Conservation (phyloP, 768 basidiomycete genomes). For the Naematelia encephala region DNA sequence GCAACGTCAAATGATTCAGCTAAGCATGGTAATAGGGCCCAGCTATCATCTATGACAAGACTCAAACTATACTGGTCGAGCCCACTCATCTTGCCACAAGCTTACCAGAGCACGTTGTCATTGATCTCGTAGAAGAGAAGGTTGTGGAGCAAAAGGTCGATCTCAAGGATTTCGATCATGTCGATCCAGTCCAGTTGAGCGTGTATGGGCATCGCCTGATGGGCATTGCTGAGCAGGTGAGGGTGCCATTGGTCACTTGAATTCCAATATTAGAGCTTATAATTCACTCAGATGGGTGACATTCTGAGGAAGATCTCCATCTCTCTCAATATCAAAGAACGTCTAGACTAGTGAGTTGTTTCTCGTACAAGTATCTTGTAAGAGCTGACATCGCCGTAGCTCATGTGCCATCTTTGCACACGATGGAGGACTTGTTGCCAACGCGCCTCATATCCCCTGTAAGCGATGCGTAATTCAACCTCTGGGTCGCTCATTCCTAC, state of each 20-base stretch:
- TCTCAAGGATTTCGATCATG: constrained; percentile 23
- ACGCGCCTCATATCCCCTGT: constrained; percentile 58
- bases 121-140: constrained; percentile 33
- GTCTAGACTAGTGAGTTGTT: constrained; percentile 77
- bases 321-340: constrained; percentile 93
- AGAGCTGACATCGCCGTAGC: too few relatives aligned
- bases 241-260: background rate
- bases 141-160: constrained; percentile 19
- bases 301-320: constrained; percentile 88
- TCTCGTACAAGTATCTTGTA: background rate
- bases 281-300: constrained; percentile 67
- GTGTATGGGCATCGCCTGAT: constrained; percentile 96
- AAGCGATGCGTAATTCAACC: background rate
- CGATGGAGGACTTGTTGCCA: constrained; percentile 88
- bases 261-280: background rate
- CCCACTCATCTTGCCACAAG: constrained; percentile 52
- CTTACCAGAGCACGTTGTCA: constrained; percentile 34
- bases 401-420: constrained; percentile 86
- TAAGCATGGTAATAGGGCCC: constrained; percentile 62
- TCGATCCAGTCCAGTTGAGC: constrained; percentile 60
- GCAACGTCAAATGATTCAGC: background rate
- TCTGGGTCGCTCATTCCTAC: background rate
- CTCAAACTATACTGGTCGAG: constrained; percentile 88
- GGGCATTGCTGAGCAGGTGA: constrained; percentile 74
- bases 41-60: constrained; percentile 90